A percentile compares a stretch with the other conserved stretches of the same genome.
Conservation (phyloP, 2,329 filamentous ascomycete genomes). For the Bipolaris sorokiniana region DNA sequence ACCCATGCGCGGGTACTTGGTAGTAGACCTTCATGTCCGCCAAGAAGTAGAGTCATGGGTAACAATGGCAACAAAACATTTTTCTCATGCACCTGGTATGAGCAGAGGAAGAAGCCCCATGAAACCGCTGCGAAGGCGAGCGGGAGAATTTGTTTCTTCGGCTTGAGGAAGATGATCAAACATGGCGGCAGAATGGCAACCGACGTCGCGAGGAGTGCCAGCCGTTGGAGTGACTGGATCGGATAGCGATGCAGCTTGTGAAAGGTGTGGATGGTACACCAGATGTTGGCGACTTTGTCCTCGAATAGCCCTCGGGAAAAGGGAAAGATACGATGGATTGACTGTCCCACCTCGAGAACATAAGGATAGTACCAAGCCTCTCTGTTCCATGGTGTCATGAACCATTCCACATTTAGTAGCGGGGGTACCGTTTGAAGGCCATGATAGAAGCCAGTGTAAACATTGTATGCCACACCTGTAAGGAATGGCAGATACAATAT, state of each 20-base stretch:
- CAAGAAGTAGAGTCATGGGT: constrained; percentile 88
- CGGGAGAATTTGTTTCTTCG: constrained; percentile 77
- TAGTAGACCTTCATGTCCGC: constrained; percentile 76
- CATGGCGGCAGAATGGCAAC: constrained; percentile 80
- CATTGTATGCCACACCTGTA: constrained; percentile 72
- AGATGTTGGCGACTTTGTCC: constrained; percentile 98
- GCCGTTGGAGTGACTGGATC: constrained; percentile 72
- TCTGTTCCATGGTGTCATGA: constrained; percentile 59
- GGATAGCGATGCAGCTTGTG: constrained; percentile 84
- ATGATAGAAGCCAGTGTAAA: constrained; percentile 66
- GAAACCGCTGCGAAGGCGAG: constrained; percentile 81
- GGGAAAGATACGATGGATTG: constrained; percentile 91
- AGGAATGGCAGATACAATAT: constrained; percentile 78
- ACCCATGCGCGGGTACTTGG: constrained; percentile 85
- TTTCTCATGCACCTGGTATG: constrained; percentile 98
- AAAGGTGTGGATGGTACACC: constrained; percentile 90
- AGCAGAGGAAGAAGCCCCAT: constrained; percentile 98
- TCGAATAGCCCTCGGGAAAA: constrained; percentile 96
- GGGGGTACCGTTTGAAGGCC: constrained; percentile 24
- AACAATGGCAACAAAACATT: constrained; percentile 90
- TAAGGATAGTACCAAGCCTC: constrained; percentile 75
- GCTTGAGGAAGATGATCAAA: constrained; percentile 76
- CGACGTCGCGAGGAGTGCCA: constrained; percentile 76
- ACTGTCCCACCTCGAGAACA: constrained; percentile 79
- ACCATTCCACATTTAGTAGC: constrained; percentile 11